Evolutionary conservation across 805 yeast species (phyloP).

Genomic region (Pichia thaimueangensis): DNA sequence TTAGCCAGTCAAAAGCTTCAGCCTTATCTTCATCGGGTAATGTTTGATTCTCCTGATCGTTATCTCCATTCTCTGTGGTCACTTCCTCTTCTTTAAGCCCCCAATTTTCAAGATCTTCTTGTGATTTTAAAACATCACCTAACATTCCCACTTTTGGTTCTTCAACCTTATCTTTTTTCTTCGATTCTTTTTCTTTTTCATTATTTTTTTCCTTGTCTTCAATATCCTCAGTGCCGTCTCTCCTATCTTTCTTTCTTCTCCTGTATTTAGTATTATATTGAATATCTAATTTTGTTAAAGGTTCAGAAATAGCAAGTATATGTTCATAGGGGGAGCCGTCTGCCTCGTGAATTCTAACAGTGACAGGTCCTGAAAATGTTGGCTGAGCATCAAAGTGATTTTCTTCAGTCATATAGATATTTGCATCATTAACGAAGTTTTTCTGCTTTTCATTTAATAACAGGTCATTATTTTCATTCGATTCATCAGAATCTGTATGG

Average conservation of each 20-base stretch:
- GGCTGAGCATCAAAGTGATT: slow-evolving; percentile 38
- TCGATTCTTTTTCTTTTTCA: slow-evolving; percentile 21
- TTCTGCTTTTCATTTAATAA: slow-evolving; percentile 4
- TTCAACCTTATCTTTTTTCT: slow-evolving; percentile 18
- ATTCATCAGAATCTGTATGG: slow-evolving; percentile 19
- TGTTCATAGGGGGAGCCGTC: slow-evolving; percentile 99
- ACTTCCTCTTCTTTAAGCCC: slow-evolving; percentile 39
- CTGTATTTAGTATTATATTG: slow-evolving; percentile 93
- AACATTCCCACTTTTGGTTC: slow-evolving; percentile 37
- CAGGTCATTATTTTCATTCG: not conserved
- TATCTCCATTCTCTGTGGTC: not conserved
- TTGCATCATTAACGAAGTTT: slow-evolving; percentile 40
- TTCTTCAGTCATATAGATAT: slow-evolving; percentile 34
- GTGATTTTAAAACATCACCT: slow-evolving; percentile 69
- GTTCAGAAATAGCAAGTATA: slow-evolving; percentile 84
- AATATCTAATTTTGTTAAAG: slow-evolving; percentile 79
- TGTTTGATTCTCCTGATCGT: too few relatives aligned
- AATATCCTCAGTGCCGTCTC: slow-evolving; percentile 36
- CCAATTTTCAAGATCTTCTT: slow-evolving; percentile 66
- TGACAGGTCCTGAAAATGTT: slow-evolving; percentile 91
- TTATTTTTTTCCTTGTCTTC: slow-evolving; percentile 21
- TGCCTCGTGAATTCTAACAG: slow-evolving; percentile 93
- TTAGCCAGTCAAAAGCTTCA: slow-evolving; percentile 95
- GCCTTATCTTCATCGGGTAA: slow-evolving; percentile 44
- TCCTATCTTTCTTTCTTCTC: slow-evolving; percentile 61